These are phyloP conservation scores for Fusarium algeriense DNA, from an alignment of 2,329 filamentous ascomycete genomes.

Conservation along the genomic window DNA sequence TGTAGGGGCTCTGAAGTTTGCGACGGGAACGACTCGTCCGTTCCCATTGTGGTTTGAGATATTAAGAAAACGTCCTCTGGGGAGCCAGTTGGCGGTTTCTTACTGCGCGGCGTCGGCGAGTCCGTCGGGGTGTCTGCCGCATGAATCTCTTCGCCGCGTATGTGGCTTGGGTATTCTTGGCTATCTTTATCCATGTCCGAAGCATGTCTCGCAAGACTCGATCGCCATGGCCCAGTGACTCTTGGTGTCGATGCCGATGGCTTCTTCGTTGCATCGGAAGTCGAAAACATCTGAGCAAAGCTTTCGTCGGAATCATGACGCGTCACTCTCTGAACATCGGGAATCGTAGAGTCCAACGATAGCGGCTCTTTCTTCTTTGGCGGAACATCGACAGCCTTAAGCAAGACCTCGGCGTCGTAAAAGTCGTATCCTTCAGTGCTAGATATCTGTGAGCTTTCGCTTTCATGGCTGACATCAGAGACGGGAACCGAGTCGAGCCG, in stretches of 20 bases:
- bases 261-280: slow-evolving; percentile 61
- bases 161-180: slow-evolving; percentile 60
- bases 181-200: slow-evolving; percentile 49
- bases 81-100: slow-evolving; percentile 45
- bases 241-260: slow-evolving; percentile 23
- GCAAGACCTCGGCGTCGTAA: slow-evolving; percentile 69
- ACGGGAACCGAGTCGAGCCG: slow-evolving; percentile 64
- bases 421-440: slow-evolving; percentile 75
- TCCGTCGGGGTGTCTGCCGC: slow-evolving; percentile 28
- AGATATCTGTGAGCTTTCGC: slow-evolving; percentile 60
- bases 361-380: slow-evolving; percentile 57
- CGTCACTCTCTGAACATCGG: slow-evolving; percentile 41
- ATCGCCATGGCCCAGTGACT: slow-evolving; percentile 42
- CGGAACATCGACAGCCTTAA: slow-evolving; percentile 66
- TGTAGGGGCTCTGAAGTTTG: slow-evolving; percentile 50
- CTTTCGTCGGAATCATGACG: slow-evolving; percentile 71
- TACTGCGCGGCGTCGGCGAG: slow-evolving; percentile 7
- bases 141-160: slow-evolving; percentile 57
- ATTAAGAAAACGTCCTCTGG: slow-evolving; percentile 59
- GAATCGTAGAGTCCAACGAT: slow-evolving; percentile 46
- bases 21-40: slow-evolving; percentile 51
- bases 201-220: slow-evolving; percentile 46
- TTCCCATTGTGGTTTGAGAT: slow-evolving; percentile 60
- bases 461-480: slow-evolving; percentile 65
- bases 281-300: slow-evolving; percentile 69